Conservation (phyloP, 1,284 basidiomycete genomes). For the Athelia psychrophila region DNA sequence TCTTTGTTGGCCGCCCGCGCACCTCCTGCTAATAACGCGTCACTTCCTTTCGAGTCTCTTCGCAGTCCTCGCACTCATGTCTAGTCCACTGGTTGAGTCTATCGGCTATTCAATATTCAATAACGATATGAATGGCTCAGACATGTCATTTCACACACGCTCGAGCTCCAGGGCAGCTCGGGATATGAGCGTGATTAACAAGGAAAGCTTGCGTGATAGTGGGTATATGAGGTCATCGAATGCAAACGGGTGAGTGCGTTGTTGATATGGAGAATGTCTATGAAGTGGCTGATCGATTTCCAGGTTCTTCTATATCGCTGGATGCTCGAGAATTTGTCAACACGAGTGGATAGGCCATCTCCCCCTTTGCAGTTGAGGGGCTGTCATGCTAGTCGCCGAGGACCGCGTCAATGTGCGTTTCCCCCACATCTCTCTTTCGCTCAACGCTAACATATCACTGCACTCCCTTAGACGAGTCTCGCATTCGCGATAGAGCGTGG, state of each 20-base stretch:
- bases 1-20: too few species aligned
- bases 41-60: too few species aligned
- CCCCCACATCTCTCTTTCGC: background rate
- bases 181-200: conserved; percentile 45
- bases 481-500: conserved; percentile 43
- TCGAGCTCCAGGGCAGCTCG: too few species aligned
- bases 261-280: too few species aligned
- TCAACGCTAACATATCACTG: conserved; percentile 1
- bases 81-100: too few species aligned
- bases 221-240: conserved; percentile 72
- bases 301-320: conserved; percentile 58
- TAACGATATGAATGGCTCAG: too few species aligned
- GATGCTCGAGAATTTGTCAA: conserved; percentile 61
- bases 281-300: too few species aligned
- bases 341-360: conserved; percentile 66
- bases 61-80: too few species aligned
- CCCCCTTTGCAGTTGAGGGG: conserved; percentile 57
- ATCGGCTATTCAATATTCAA: too few species aligned
- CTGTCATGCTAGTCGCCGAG: conserved; percentile 37
- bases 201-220: conserved; percentile 52
- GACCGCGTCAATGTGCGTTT: conserved; percentile 34
- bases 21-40: too few species aligned
- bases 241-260: conserved; percentile 54
- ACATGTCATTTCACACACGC: too few species aligned
- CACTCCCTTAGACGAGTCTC: conserved; percentile 26